Base-by-base conservation (phyloP, 1,284 basidiomycete species). In the Pseudozyma tsukubaensis region DNA sequence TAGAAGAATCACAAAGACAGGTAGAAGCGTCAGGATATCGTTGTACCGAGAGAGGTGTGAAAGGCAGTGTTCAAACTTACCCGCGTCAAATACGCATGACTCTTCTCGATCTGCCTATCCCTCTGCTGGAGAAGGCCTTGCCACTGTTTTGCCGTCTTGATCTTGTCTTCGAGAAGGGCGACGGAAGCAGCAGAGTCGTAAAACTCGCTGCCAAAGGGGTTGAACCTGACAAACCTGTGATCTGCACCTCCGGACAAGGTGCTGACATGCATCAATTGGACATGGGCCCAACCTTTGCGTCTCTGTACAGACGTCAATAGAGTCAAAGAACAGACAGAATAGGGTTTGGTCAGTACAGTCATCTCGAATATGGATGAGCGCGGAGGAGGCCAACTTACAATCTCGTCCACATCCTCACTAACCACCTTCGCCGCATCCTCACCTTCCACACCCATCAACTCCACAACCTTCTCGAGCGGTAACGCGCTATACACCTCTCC, bases 401-500 rank as follows among this genome's bases (percentile, higher is more conserved):
- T 93, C 80, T 87, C 89, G 7, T 91, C 79, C 35, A 94, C 85
- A 47, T 92, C 81, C 5, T 85, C 85, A 34, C 89, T 87, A 12
- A 91, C 89, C 43, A 88, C 88, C 34, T 87, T 88, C 47, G 51
- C 48, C 1, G 56, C 53, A 34, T 59, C 89, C 86, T 88, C 86
- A 42, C 90, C 88, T 13, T 50, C 24, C 16, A 50, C 9, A 35
- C 88, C 89, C 47, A 92, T 87, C 12, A 88, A 87, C 24, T 86
- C 86, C 4, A 88, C 90, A 54, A 94, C 91, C 66, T 93, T 91
- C 0, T 86, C 82, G 8, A 94, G 85, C 21, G 90, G 88, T 8
- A 94, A 88, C 0, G 91, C 91, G 44, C 92, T 87, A 79, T 93
- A 94, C 7, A 92, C 92, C 53, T 88, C 88, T 0, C 90, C 93